Conservation (phyloP, 192 early-diverging fungal genomes). For the Coemansia sp. region DNA sequence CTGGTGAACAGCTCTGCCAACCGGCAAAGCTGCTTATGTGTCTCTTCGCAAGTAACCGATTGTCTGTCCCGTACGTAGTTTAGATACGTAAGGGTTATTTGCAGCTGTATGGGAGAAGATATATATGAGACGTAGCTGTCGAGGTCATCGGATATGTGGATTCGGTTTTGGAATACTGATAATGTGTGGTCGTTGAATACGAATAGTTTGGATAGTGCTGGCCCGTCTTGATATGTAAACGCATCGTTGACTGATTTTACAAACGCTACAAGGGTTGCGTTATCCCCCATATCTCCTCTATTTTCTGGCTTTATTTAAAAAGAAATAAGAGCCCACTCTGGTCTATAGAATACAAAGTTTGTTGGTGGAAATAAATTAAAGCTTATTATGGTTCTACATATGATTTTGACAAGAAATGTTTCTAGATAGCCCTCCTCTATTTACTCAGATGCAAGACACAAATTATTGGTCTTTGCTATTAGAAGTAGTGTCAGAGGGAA, state of each 20-base stretch:
- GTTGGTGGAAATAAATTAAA: too few relatives aligned
- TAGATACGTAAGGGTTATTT: conserved; percentile 36
- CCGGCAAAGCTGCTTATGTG: conserved; percentile 19
- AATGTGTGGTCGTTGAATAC: conserved; percentile 33
- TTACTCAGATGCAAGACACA: too few relatives aligned
- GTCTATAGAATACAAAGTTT: too few relatives aligned
- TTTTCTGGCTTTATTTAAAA: too few relatives aligned
- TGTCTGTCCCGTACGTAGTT: conserved; percentile 33
- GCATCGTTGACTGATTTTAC: conserved; percentile 38
- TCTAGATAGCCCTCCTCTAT: too few relatives aligned
- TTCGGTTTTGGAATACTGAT: conserved; percentile 12
- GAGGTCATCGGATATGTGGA: conserved; percentile 28
- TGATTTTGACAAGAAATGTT: too few relatives aligned
- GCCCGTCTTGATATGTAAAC: conserved; percentile 34
- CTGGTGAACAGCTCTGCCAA: conserved; percentile 30
- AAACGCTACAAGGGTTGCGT: conserved; percentile 23
- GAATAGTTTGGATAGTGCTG: conserved; percentile 36
- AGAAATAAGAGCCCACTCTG: too few relatives aligned
- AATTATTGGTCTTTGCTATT: too few relatives aligned
- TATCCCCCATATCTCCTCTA: too few relatives aligned
- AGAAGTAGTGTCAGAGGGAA: too few relatives aligned
- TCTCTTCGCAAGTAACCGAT: conserved; percentile 4
- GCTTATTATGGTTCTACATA: not conserved
- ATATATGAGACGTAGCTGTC: conserved; percentile 28
- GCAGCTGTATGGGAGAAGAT: conserved; percentile 20